These are phyloP conservation scores for Globisporangium cederbergense DNA, from an alignment of 352 stramenopile species.

Conservation along the genomic window DNA sequence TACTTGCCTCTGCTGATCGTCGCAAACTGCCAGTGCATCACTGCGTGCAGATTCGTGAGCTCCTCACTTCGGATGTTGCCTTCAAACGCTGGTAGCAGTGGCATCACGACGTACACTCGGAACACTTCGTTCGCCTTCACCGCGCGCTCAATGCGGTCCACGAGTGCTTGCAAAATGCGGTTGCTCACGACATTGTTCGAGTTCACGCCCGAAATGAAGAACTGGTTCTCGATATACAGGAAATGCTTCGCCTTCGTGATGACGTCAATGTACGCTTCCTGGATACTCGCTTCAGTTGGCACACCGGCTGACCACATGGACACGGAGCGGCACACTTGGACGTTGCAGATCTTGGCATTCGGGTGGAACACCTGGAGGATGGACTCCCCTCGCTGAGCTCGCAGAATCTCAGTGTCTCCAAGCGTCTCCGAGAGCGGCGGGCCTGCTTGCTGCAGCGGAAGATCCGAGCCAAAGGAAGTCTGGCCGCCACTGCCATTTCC, in stretches of 20 bases:
- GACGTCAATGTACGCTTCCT: conserved; percentile 79
- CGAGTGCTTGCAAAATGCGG: conserved; percentile 77
- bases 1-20: conserved; percentile 80
- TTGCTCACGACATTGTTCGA: conserved; percentile 76
- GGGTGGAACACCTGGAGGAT: conserved; percentile 68
- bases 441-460: conserved; percentile 13
- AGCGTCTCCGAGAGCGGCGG: conserved; percentile 25
- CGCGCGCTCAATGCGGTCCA: conserved; percentile 77
- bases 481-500: conserved; percentile 5
- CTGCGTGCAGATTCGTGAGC: conserved; percentile 79
- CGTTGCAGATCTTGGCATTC: conserved; percentile 70
- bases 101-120: conserved; percentile 86
- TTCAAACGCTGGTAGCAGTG: conserved; percentile 77
- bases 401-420: conserved; percentile 48
- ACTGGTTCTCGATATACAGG: conserved; percentile 94
- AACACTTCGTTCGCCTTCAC: conserved; percentile 72
- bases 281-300: conserved; percentile 77
- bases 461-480: conserved; percentile 16
- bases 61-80: conserved; percentile 81
- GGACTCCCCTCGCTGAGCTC: conserved; percentile 57
- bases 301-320: conserved; percentile 87
- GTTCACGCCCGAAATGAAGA: conserved; percentile 87
- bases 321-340: conserved; percentile 82
- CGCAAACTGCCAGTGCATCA: conserved; percentile 89
- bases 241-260: conserved; percentile 81